Evolutionary conservation across 257 asterid genomes (phyloP).

Genomic region (Agastache rugosa): DNA sequence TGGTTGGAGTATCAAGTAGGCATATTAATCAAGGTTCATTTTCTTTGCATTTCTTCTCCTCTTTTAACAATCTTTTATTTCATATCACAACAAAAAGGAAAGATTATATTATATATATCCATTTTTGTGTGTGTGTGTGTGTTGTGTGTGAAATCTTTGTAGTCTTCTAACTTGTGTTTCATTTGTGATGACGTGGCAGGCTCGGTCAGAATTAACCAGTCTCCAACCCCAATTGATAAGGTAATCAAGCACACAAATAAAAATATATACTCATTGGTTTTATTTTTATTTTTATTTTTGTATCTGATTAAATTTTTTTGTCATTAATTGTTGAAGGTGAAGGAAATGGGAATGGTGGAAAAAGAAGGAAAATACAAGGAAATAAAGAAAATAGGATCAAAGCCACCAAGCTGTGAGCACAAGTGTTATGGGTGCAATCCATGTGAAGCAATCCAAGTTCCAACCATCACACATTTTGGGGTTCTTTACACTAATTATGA

Average conservation of each 20-base stretch:
- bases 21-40: slow-evolving; percentile 38
- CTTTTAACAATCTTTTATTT: not conserved
- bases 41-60: not conserved
- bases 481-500: slow-evolving; percentile 82
- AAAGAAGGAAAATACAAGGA: slow-evolving; percentile 29
- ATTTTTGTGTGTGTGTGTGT: not conserved
- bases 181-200: slow-evolving; percentile 25
- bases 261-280: too few species aligned
- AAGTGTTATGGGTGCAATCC: slow-evolving; percentile 90
- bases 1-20: slow-evolving; percentile 51
- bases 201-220: slow-evolving; percentile 10
- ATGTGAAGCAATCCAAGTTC: slow-evolving; percentile 87
- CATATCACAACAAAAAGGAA: not conserved
- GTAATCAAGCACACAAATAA: slow-evolving; percentile 24
- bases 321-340: not conserved
- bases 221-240: slow-evolving; percentile 37
- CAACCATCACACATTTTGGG: slow-evolving; percentile 55
- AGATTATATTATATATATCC: not conserved
- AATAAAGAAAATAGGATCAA: slow-evolving; percentile 64
- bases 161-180: not conserved
- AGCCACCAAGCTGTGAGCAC: slow-evolving; percentile 83
- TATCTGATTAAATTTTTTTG: not conserved
- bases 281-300: not conserved
- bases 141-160: not conserved
- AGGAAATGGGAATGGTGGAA: slow-evolving; percentile 20